Percentiles rank a stretch among this genome's conserved stretches.
These are phyloP conservation scores for Cryptococcus floricola DNA, from an alignment of 1,284 basidiomycete genomes.

Conservation along the genomic window DNA sequence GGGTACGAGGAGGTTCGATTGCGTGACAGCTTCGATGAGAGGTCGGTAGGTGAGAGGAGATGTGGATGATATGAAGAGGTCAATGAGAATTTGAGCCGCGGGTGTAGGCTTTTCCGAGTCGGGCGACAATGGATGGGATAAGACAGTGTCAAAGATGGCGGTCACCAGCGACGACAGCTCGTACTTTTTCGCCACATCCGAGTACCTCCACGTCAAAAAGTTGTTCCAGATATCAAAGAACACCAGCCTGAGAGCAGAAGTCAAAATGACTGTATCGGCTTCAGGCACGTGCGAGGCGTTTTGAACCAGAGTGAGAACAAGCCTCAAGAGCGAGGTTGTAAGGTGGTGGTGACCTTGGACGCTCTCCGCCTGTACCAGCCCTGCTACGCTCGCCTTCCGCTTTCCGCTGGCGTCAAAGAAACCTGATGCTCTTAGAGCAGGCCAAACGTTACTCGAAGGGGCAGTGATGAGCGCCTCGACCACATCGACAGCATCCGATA, in stretches of 20 bases:
- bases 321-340: constrained; percentile 30
- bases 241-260: constrained; percentile 34
- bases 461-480: constrained; percentile 30
- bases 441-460: constrained; percentile 26
- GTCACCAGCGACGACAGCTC: constrained; percentile 26
- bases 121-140: constrained; percentile 28
- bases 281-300: constrained; percentile 18
- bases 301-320: constrained; percentile 29
- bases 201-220: constrained; percentile 39
- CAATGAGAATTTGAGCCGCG: constrained; percentile 29
- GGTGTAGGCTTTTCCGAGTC: constrained; percentile 17
- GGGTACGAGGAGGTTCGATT: constrained; percentile 22
- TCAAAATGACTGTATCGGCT: constrained; percentile 22
- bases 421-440: constrained; percentile 28
- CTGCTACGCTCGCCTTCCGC: constrained; percentile 24
- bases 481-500: constrained; percentile 30
- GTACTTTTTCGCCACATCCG: constrained; percentile 31
- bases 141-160: constrained; percentile 28
- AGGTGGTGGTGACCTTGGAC: constrained; percentile 30
- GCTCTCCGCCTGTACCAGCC: constrained; percentile 31
- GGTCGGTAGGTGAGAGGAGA: constrained; percentile 41
- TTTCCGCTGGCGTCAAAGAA: constrained; percentile 37
- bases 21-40: constrained; percentile 35
- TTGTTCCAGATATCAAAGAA: constrained; percentile 35
- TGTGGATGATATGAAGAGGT: constrained; percentile 33